phyloP scores from a whole-genome alignment of 805 yeast species.

The Lipomyces yamanashiensis region DNA sequence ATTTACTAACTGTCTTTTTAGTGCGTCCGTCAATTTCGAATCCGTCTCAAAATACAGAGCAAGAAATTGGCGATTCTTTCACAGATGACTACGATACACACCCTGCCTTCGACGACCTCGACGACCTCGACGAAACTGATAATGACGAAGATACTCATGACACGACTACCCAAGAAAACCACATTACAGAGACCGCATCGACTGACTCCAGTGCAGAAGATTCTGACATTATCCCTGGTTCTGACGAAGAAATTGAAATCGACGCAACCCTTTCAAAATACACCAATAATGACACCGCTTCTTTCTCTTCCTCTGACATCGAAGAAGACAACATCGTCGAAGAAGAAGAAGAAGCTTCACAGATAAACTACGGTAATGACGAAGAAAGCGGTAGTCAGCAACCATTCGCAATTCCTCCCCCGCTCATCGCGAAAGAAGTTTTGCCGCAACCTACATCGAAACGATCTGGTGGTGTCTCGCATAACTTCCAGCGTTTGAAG shows the following conservation, averaged over 20 bases:
- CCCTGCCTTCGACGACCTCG: background rate
- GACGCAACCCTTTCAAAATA: background rate
- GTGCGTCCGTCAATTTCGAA: slow-evolving; percentile 4
- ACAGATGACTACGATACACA: background rate
- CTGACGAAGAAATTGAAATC: slow-evolving; percentile 13
- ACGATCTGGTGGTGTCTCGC: slow-evolving; percentile 43
- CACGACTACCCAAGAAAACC: background rate
- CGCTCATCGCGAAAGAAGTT: background rate
- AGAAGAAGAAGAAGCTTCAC: background rate
- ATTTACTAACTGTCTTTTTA: background rate
- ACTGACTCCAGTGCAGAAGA: background rate
- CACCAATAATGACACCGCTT: no score
- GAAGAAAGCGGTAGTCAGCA: background rate
- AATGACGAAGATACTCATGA: background rate
- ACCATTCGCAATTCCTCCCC: background rate
- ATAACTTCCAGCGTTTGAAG: slow-evolving; percentile 42
- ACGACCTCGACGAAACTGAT: background rate
- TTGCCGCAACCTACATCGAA: background rate
- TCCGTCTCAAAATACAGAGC: background rate
- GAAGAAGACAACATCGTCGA: background rate
- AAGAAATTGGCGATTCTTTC: background rate
- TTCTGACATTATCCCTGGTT: background rate
- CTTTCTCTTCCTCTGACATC: background rate
- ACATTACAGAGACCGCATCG: background rate
- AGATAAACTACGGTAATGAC: slow-evolving; percentile 1